Percentiles rank a stretch among this genome's conserved stretches.
Evolutionary conservation across 495 filamentous ascomycete species (phyloP).

Genomic region (Bryoglossum gracile): DNA sequence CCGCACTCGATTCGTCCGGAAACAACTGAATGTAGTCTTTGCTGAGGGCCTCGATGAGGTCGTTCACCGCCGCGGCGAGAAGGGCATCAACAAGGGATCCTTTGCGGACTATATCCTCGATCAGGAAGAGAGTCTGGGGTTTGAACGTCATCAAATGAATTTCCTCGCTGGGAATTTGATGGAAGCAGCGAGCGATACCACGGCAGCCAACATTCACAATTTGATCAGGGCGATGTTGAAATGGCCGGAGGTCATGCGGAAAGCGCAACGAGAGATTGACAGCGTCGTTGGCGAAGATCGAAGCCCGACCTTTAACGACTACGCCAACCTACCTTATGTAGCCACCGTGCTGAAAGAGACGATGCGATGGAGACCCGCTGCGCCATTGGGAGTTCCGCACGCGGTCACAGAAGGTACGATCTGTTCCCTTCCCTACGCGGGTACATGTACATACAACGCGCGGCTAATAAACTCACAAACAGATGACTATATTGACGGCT

Average conservation of each 20-base stretch:
- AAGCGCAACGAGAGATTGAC: constrained; percentile 49
- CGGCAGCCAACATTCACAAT: constrained; percentile 25
- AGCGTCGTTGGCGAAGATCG: constrained; percentile 42
- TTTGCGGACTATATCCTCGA: constrained; percentile 43
- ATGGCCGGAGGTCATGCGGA: constrained; percentile 47
- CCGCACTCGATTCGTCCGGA: constrained; percentile 31
- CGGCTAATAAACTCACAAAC: constrained; percentile 19
- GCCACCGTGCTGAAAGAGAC: constrained; percentile 42
- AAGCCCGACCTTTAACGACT: constrained; percentile 40
- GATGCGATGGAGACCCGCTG: constrained; percentile 43
- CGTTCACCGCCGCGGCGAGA: constrained; percentile 18
- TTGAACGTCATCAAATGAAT: constrained; percentile 31
- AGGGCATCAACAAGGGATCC: constrained; percentile 16
- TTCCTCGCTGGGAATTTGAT: constrained; percentile 36
- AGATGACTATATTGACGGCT: constrained; percentile 36
- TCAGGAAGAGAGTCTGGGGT: constrained; percentile 31
- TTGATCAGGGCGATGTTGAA: constrained; percentile 50
- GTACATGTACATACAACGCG: background rate
- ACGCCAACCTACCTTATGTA: constrained; percentile 36
- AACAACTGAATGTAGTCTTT: constrained; percentile 39
- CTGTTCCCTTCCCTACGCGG: background rate
- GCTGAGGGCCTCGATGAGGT: constrained; percentile 11
- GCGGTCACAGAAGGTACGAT: background rate
- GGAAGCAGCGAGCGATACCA: constrained; percentile 34
- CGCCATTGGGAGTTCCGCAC: constrained; percentile 22